phyloP scores from a whole-genome alignment of 768 basidiomycete genomes.

The Pleurotus tuber-regium region DNA sequence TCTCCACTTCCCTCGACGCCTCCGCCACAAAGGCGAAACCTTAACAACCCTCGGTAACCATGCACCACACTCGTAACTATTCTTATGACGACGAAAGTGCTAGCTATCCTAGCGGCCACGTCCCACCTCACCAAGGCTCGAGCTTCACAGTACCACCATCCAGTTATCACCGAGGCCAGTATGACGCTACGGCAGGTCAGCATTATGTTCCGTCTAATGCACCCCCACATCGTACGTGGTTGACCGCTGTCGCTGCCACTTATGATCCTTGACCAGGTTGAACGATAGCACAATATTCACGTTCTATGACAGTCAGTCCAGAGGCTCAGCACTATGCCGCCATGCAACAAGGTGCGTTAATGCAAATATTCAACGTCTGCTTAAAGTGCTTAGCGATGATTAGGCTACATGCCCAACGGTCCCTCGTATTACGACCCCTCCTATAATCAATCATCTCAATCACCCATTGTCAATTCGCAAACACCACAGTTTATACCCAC shows the following conservation, averaged over 20 bases:
- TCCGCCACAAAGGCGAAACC: conserved; percentile 21
- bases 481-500: conserved; percentile 44
- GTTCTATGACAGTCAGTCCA: conserved; percentile 18
- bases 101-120: conserved; percentile 20
- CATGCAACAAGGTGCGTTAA: conserved; percentile 3
- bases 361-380: background rate
- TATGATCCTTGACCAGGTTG: conserved; percentile 13
- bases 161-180: conserved; percentile 3
- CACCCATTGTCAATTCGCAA: conserved; percentile 16
- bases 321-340: conserved; percentile 1
- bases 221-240: conserved; percentile 6
- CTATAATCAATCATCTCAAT: conserved; percentile 14
- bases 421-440: conserved; percentile 15
- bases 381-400: background rate
- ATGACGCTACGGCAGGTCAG: conserved; percentile 2
- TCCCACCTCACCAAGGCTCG: conserved; percentile 6
- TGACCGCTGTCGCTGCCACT: background rate
- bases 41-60: conserved; percentile 22
- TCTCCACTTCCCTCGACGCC: conserved; percentile 12
- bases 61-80: conserved; percentile 43
- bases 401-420: conserved; percentile 25
- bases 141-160: conserved; percentile 5
- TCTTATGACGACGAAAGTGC: conserved; percentile 37
- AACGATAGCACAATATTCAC: conserved; percentile 27
- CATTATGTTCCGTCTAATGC: conserved; percentile 8